A percentile compares a stretch with the other conserved stretches of the same genome.
These are phyloP conservation scores for Zymoseptoria ardabiliae DNA, from an alignment of 2,329 filamentous ascomycete genomes.

Conservation along the genomic window DNA sequence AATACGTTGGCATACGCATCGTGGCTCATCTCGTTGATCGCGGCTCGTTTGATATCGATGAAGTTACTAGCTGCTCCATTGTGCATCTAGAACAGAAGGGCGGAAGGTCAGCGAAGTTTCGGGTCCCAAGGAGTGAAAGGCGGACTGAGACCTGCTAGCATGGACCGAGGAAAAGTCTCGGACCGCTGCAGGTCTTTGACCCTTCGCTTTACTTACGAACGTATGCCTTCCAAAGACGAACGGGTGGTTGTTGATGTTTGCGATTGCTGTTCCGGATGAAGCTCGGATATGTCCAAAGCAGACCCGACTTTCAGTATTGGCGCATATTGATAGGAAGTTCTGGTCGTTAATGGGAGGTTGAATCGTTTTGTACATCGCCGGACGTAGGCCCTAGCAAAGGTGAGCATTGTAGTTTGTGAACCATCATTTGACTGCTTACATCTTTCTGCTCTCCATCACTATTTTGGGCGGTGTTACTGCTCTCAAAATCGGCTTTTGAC, in stretches of 20 bases:
- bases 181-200: too few relatives aligned
- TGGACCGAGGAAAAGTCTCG: too few relatives aligned
- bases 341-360: constrained; percentile 47
- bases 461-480: constrained; percentile 19
- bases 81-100: constrained; percentile 38
- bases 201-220: constrained; percentile 24
- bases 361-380: constrained; percentile 47
- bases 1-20: constrained; percentile 44
- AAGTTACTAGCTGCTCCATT: constrained; percentile 47
- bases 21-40: constrained; percentile 40
- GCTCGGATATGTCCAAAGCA: constrained; percentile 49
- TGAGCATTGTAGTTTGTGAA: neutral
- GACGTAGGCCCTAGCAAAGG: constrained; percentile 30
- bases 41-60: constrained; percentile 38
- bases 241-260: constrained; percentile 48
- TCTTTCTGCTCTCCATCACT: constrained; percentile 24
- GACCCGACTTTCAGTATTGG: constrained; percentile 45
- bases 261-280: constrained; percentile 41
- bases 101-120: too few relatives aligned
- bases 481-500: constrained; percentile 37
- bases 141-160: too few relatives aligned
- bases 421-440: constrained; percentile 9
- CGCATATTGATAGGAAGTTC: constrained; percentile 47
- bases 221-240: constrained; percentile 48
- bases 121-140: too few relatives aligned